These are phyloP conservation scores for Huntiella moniliformis DNA, from an alignment of 2,329 filamentous ascomycete genomes.

Conservation along the genomic window DNA sequence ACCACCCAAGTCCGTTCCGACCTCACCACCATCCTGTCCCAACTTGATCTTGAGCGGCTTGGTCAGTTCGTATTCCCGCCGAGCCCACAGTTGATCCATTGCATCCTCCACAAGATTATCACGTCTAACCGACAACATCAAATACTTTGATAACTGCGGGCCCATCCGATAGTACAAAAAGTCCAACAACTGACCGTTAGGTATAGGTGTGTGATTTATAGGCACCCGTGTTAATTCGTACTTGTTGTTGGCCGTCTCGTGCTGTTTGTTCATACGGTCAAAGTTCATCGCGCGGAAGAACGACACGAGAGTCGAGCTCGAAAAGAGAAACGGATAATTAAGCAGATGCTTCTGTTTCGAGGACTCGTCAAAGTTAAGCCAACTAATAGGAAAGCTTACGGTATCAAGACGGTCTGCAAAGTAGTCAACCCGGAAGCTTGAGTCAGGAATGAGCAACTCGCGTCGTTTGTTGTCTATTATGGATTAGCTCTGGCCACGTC, in stretches of 20 bases:
- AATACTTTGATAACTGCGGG: constrained; percentile 49
- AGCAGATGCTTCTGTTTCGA: constrained; percentile 54
- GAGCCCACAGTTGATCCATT: constrained; percentile 76
- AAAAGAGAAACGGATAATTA: constrained; percentile 66
- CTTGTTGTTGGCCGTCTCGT: constrained; percentile 46
- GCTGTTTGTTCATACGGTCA: constrained; percentile 63
- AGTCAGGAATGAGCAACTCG: constrained; percentile 43
- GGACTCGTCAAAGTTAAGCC: constrained; percentile 42
- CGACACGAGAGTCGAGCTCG: constrained; percentile 48
- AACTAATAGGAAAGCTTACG: constrained; percentile 55
- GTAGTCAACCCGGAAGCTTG: constrained; percentile 57
- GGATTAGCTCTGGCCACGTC: constrained; percentile 4
- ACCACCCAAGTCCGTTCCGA: constrained; percentile 82
- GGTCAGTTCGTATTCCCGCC: constrained; percentile 63
- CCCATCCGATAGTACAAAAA: constrained; percentile 44
- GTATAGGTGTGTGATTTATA: constrained; percentile 34
- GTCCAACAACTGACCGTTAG: constrained; percentile 37
- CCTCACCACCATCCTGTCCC: constrained; percentile 63
- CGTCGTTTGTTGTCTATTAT: constrained; percentile 40
- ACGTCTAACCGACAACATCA: constrained; percentile 51
- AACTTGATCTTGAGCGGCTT: constrained; percentile 77
- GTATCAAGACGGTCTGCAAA: constrained; percentile 59
- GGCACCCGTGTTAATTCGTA: constrained; percentile 37
- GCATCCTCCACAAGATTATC: constrained; percentile 51
- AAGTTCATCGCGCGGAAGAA: constrained; percentile 86